Evolutionary conservation across 768 basidiomycete genomes (phyloP), one percentile per base, ranked within the genome.

Genomic region (Daedalea quercina): DNA sequence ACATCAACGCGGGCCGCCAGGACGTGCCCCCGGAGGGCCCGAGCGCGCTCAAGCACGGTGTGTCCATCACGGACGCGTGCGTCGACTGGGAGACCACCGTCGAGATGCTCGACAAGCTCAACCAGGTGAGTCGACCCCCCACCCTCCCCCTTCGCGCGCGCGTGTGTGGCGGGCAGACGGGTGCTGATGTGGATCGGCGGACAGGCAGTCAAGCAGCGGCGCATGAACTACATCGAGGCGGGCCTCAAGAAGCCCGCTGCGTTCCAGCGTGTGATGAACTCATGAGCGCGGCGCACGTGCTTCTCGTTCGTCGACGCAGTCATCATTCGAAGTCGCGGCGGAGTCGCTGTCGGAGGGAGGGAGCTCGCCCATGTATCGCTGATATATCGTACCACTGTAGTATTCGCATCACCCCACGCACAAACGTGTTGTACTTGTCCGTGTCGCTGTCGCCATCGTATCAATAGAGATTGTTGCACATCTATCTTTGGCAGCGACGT

Each of bases 11-110:
- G 47, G 95, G 95, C 19, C 75, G 84, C 54, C 95, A 99, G 72
- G 88, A 93, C 60, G 88, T 95, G 13, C 94, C 95, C 17, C 57
- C 64, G 11, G 68, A 67, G 57, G 88, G 93, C 7, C 85, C 87
- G 0, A 58, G 70, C 17, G 78, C 66, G 9, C 77, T 94, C 59
- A 90, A 87, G 68, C 73, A 84, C 53, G 90, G 90, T 50, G 81
- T 94, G 50, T 87, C 84, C 57, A 94, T 95, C 65, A 96, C 93
- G 0, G 93, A 96, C 58, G 94, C 90, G 2, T 96, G 93, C 63
- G 84, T 94, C 44, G 80, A 88, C 66, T 95, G 92, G 90, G 78
- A 81, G 45, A 75, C 76, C 7, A 96, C 93, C 1, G 74, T 90
- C 35, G 59, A 51, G 19, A 88, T 94, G 83, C 79, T 95, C 47